Evolutionary conservation across 805 yeast species (phyloP), one percentile per base, ranked within the genome.

Genomic region (Candida koratica): DNA sequence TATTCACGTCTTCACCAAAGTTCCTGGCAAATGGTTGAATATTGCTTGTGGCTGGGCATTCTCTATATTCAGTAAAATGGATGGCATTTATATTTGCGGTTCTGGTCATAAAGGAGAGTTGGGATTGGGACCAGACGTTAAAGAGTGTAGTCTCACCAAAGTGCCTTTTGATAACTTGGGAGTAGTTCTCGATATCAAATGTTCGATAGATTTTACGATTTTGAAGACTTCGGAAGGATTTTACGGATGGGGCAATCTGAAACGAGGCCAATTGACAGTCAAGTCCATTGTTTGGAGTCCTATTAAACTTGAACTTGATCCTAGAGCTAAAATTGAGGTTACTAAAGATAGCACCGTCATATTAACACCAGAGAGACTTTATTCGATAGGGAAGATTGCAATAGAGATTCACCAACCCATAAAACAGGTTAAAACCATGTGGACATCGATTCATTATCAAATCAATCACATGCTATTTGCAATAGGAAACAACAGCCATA

Each of bases 41-140:
- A 68, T 76, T 1, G 64, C 78, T 3, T 81, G 90, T 27, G 95
- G 96, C 0, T 90, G 95, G 94, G 90, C 81, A 42, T 84, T 66
- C 48, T 68, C 83, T 0, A 57, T 83, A 0, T 55, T 83, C 3
- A 68, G 81, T 0, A 14, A 7, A 6, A 33, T 53, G 0, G 61
- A 69, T 35, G 57, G 56, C 4, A 49, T 87, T 0, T 77, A 57
- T 48, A 59, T 67, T 0, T 61, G 77, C 43, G 96, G 96, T 0
- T 23, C 41, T 4, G 96, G 95, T 0, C 55, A 60, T 0, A 76
- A 76, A 39, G 95, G 96, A 0, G 95, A 86, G 51, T 60, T 87
- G 22, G 96, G 95, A 0, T 43, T 59, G 6, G 71, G 70, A 1
- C 37, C 28, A 10, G 28, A 25, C 4, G 41, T 52, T 0, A 29